Conservation (phyloP, 345 rosid genomes). For the Melastoma malabathricum region DNA sequence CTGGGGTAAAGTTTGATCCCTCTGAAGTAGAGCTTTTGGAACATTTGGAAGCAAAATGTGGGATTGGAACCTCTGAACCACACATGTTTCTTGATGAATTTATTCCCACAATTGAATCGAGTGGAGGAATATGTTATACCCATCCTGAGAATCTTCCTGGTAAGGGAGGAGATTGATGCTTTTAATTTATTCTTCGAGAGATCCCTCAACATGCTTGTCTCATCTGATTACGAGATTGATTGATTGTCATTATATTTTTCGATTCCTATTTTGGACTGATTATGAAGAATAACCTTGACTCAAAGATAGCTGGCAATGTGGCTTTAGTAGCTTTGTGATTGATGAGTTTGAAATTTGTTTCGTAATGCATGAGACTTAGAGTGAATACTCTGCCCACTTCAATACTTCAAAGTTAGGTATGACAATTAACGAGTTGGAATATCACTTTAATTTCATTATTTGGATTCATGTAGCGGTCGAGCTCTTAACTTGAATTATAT, state of each 20-base stretch:
- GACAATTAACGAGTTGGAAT: no score
- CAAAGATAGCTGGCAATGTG: no score
- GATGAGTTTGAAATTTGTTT: no score
- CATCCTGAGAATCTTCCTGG: constrained; percentile 96
- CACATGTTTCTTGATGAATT: constrained; percentile 60
- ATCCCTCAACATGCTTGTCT: not conserved
- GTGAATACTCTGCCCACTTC: no score
- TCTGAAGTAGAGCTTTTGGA: constrained; percentile 60
- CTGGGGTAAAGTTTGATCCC: constrained; percentile 94
- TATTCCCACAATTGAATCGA: constrained; percentile 43
- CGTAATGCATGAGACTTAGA: no score
- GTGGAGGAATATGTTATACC: constrained; percentile 71
- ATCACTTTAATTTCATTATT: no score
- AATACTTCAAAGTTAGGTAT: no score
- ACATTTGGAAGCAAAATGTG: constrained; percentile 69
- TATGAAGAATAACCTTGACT: no score
- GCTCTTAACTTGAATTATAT: no score
- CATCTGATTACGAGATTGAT: not conserved
- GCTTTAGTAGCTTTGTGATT: no score
- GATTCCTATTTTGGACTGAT: no score
- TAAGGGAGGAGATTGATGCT: constrained; percentile 7
- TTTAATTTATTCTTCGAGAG: not conserved
- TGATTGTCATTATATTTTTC: not conserved
- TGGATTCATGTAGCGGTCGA: no score
- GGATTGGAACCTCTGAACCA: constrained; percentile 33